Conservation (phyloP, 202 grass and related monocot species). For the Dendrocalamus latiflorus region DNA sequence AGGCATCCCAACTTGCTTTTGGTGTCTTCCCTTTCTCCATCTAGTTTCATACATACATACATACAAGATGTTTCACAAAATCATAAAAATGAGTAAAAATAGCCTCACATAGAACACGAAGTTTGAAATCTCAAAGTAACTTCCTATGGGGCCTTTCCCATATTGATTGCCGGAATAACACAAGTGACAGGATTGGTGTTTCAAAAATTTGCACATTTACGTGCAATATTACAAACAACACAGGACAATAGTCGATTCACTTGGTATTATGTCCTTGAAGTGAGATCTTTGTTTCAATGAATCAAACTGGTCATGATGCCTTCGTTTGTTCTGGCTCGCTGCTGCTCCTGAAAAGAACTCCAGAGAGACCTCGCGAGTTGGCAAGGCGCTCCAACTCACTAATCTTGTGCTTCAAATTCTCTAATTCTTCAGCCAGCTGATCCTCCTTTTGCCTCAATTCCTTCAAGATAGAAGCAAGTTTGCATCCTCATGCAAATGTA, state of each 20-base stretch:
- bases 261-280: neutral
- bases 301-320: neutral
- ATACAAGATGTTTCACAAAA: too few relatives aligned
- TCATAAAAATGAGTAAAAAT: neutral
- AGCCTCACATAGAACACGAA: neutral
- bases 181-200: neutral
- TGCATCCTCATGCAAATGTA: neutral
- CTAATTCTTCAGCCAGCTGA: neutral
- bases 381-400: too few relatives aligned
- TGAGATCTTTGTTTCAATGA: neutral
- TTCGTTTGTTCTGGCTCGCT: constrained; percentile 22
- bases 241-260: neutral
- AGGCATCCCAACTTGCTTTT: too few relatives aligned
- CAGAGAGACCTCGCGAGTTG: constrained; percentile 36
- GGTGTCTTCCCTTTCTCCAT: too few relatives aligned
- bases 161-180: neutral
- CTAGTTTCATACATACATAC: too few relatives aligned
- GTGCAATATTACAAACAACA: too few relatives aligned
- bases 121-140: neutral
- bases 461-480: constrained; percentile 33
- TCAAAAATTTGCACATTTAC: neutral
- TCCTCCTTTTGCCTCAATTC: constrained; percentile 56
- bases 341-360: constrained; percentile 42
- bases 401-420: too few relatives aligned
- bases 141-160: neutral